Percentiles rank a stretch among this genome's conserved stretches.
Conservation (phyloP, 805 yeast genomes). For the Candida taoyuanica region DNA sequence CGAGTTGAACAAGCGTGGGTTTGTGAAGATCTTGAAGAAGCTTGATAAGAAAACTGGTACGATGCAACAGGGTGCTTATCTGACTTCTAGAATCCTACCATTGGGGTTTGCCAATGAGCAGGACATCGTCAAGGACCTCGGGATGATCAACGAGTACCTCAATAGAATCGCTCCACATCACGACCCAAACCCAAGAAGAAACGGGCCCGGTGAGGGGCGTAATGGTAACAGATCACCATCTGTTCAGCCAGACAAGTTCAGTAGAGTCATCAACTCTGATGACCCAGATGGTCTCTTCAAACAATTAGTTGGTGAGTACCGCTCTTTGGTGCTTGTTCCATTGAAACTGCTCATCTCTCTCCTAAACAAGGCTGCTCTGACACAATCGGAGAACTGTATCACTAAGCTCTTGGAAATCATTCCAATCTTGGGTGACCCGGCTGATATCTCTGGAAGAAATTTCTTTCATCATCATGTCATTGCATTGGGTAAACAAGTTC, state of each 20-base stretch:
- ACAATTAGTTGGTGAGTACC: slow-evolving; percentile 39
- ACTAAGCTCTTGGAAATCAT: slow-evolving; percentile 48
- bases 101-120: slow-evolving; percentile 71
- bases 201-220: not conserved
- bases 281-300: slow-evolving; percentile 40
- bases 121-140: slow-evolving; percentile 51
- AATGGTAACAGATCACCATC: slow-evolving; percentile 13
- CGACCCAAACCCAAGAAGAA: slow-evolving; percentile 1
- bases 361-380: slow-evolving; percentile 59
- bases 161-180: slow-evolving; percentile 46
- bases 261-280: slow-evolving; percentile 34
- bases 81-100: slow-evolving; percentile 65
- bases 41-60: slow-evolving; percentile 80
- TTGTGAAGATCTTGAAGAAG: slow-evolving; percentile 82
- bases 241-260: slow-evolving; percentile 20
- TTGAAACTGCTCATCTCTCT: slow-evolving; percentile 53
- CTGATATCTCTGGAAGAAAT: slow-evolving; percentile 77
- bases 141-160: slow-evolving; percentile 46
- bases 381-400: slow-evolving; percentile 53
- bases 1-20: slow-evolving; percentile 87
- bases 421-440: slow-evolving; percentile 52
- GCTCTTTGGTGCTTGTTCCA: slow-evolving; percentile 47
- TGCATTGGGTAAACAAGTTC: slow-evolving; percentile 62
- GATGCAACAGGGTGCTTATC: slow-evolving; percentile 47
- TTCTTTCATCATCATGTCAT: slow-evolving; percentile 83